A percentile compares a stretch with the other conserved stretches of the same genome.
Evolutionary conservation across 2,329 filamentous ascomycete species (phyloP).

Genomic region (Penicillium sp.): DNA sequence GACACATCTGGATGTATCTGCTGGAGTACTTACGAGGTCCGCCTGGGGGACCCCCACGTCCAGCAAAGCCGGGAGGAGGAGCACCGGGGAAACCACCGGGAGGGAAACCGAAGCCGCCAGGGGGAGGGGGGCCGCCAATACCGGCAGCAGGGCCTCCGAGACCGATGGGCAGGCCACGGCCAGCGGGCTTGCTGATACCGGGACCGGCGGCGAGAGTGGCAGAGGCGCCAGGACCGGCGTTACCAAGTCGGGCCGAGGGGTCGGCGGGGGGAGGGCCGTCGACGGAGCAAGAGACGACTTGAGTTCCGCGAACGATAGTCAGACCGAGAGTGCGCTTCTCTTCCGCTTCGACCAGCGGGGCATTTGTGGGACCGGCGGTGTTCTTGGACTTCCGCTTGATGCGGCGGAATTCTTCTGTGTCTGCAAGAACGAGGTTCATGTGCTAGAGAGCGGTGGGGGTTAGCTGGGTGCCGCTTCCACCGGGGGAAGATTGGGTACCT

Average conservation of each 20-base stretch:
- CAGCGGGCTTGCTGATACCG: constrained; percentile 87
- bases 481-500: constrained; percentile 57
- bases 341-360: constrained; percentile 77
- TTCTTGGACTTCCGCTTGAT: constrained; percentile 81
- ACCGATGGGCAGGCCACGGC: constrained; percentile 78
- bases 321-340: constrained; percentile 97
- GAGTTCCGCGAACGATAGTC: constrained; percentile 89
- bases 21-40: constrained; percentile 53
- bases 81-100: constrained; percentile 57
- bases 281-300: constrained; percentile 92
- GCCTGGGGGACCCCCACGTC: constrained; percentile 52
- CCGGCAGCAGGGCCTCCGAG: constrained; percentile 87
- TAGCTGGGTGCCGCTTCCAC: constrained; percentile 12
- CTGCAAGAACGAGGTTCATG: constrained; percentile 98
- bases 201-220: constrained; percentile 78
- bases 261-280: constrained; percentile 95
- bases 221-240: constrained; percentile 65
- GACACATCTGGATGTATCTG: not conserved
- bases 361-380: constrained; percentile 58
- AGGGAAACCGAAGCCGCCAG: constrained; percentile 54
- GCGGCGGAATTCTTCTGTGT: constrained; percentile 96
- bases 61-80: constrained; percentile 52
- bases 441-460: constrained; percentile 59
- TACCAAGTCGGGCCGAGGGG: constrained; percentile 83
- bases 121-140: constrained; percentile 76